Evolutionary conservation across 2,329 filamentous ascomycete genomes (phyloP).

Genomic region (Stachybotrys elegans): DNA sequence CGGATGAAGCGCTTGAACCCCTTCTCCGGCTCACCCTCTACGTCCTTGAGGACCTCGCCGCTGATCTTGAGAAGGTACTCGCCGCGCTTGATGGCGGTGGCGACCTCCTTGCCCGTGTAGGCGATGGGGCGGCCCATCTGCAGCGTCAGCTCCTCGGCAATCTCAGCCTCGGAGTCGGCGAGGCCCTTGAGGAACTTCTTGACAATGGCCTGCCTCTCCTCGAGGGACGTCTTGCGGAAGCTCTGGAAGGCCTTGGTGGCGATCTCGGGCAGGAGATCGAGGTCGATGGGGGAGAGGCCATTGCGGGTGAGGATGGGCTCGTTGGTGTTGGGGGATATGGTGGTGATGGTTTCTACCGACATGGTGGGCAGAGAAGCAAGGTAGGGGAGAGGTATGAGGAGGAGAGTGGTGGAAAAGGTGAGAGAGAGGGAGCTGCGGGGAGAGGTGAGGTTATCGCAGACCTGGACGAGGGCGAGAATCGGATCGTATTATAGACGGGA

Average conservation of each 20-base stretch:
- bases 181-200: constrained; percentile 72
- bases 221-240: constrained; percentile 70
- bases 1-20: constrained; percentile 89
- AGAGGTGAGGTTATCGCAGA: too few relatives aligned
- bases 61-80: constrained; percentile 84
- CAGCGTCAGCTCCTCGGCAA: constrained; percentile 80
- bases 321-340: constrained; percentile 88
- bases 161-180: constrained; percentile 65
- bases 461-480: too few relatives aligned
- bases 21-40: constrained; percentile 74
- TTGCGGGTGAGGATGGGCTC: constrained; percentile 75
- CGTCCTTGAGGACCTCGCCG: constrained; percentile 71
- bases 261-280: constrained; percentile 65
- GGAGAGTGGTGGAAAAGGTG: too few relatives aligned
- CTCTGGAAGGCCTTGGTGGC: constrained; percentile 71
- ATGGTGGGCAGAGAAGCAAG: too few relatives aligned
- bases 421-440: too few relatives aligned
- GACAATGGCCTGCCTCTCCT: constrained; percentile 74
- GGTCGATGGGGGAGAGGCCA: constrained; percentile 65
- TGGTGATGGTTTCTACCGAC: constrained; percentile 63
- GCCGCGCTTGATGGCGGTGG: constrained; percentile 78
- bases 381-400: too few relatives aligned
- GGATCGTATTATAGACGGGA: too few relatives aligned
- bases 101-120: constrained; percentile 77
- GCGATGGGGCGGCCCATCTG: constrained; percentile 95